Conservation (phyloP, 1,284 basidiomycete genomes). For the Anthracocystis walkeri region DNA sequence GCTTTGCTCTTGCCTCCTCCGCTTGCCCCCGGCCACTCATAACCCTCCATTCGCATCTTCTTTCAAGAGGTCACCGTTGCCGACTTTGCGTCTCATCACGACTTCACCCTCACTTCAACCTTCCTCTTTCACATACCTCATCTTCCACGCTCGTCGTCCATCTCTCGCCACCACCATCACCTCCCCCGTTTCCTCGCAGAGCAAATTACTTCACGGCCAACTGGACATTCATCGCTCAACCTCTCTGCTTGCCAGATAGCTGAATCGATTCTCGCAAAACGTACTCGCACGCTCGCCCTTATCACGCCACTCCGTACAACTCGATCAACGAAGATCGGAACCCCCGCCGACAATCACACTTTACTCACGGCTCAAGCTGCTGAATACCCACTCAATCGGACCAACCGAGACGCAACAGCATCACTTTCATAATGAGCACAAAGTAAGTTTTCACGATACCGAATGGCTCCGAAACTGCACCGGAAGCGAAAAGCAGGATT, state of each 20-base stretch:
- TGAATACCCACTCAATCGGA: background rate
- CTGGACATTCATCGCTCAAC: too few relatives aligned
- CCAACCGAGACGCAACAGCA: background rate
- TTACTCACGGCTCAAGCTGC: background rate
- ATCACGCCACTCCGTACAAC: conserved; percentile 1
- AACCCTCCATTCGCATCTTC: background rate
- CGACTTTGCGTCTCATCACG: background rate
- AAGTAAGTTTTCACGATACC: conserved; percentile 28
- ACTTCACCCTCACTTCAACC: background rate
- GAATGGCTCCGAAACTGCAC: background rate
- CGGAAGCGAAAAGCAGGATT: background rate
- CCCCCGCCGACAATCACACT: background rate
- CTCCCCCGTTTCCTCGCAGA: too few relatives aligned
- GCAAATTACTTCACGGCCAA: too few relatives aligned
- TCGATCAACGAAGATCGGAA: background rate
- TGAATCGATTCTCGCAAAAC: too few relatives aligned
- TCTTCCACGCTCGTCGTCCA: background rate
- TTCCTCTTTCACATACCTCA: too few relatives aligned
- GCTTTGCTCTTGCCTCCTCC: conserved; percentile 12
- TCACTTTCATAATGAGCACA: conserved; percentile 29
- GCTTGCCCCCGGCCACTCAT: conserved; percentile 8
- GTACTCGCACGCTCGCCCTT: too few relatives aligned
- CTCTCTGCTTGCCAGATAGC: too few relatives aligned
- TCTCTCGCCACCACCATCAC: background rate
- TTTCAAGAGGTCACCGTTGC: background rate